Evolutionary conservation across 176 grass and related monocot species (phyloP), one percentile per base, ranked within the genome.

Genomic region (Oryza longistaminata): DNA sequence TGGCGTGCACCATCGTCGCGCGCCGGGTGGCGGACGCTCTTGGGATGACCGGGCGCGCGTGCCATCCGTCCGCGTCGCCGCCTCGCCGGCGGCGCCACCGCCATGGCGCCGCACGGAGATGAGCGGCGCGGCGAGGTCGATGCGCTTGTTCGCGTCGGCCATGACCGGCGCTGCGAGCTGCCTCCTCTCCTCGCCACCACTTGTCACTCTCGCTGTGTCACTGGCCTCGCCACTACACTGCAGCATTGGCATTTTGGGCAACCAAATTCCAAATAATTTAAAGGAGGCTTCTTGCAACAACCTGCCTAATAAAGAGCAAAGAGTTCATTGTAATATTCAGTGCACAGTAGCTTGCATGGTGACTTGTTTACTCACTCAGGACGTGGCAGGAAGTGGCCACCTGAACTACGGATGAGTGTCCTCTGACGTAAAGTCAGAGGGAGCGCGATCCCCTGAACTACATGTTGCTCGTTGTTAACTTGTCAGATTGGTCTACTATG

Each of bases 101-200:
- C 43, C 66, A 25, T 86, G 73, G 19, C 89, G 91, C 0, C 96
- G 91, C 25, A 92, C 88, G 43, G 96, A 95, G 80, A 87, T 66
- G 2, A 95, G 93, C 74, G 96, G 96, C 55, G 88, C 91, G 45
- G 90, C 75, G 64, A 98, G 88, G 40, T 95, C 69, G 74, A 98
- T 85, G 71, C 72, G 78, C 67, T 80, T 93, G 76, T 66, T 85
- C 21, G 91, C 71, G 27, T 92, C 76, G 80, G 88, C 76, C 79
- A 49, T 67, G 68, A 2, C 49, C 40, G 53, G 7, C 21, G 21
- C 13, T 9, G 19, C 43, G 4, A 39, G 25, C 26, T 15, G 14
- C 21, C 22, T 33, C 12, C 73, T 25, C 16, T 19, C 12, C 31
- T 72, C 21, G 5, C 68, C 0, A 15, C 15, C 19, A 55, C 70